These are phyloP conservation scores for Penicillium antarcticum DNA, from an alignment of 495 filamentous ascomycete genomes.

Conservation along the genomic window DNA sequence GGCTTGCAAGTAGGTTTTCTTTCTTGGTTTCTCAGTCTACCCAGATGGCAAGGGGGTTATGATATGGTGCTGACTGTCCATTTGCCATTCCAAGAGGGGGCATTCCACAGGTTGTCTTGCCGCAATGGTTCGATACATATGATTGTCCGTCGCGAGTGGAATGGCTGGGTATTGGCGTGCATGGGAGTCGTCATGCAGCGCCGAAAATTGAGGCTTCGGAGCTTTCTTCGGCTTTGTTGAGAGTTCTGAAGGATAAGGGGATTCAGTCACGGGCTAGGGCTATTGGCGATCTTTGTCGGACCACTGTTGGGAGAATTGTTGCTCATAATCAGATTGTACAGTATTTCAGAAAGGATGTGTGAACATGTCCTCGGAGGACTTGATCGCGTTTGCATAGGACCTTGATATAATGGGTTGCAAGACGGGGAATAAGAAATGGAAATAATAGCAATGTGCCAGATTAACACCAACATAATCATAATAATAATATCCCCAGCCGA, in stretches of 20 bases:
- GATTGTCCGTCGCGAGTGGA: constrained; percentile 47
- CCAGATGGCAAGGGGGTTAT: no score
- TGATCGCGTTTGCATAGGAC: background rate
- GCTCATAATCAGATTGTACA: constrained; percentile 24
- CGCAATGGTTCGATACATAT: constrained; percentile 50
- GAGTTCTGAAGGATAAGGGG: constrained; percentile 22
- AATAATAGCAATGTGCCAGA: no score
- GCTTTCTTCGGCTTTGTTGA: constrained; percentile 28
- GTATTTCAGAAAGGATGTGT: constrained; percentile 4
- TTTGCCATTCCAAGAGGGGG: constrained; percentile 42
- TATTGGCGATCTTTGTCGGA: constrained; percentile 15
- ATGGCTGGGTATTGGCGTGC: constrained; percentile 47
- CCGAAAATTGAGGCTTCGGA: constrained; percentile 29
- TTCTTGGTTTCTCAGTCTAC: no score
- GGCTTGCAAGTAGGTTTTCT: constrained; percentile 43
- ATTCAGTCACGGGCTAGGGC: constrained; percentile 12
- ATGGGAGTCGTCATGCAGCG: constrained; percentile 36
- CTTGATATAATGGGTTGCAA: no score
- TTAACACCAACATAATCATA: background rate
- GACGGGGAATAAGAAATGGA: no score
- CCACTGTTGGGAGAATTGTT: constrained; percentile 16
- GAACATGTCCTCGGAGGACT: background rate
- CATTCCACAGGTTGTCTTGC: constrained; percentile 48
- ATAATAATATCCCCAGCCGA: background rate
- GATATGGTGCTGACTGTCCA: constrained; percentile 1